Evolutionary conservation across 1,139 yeast species (phyloP).

Genomic region (Zygotorulaspora mrakii): DNA sequence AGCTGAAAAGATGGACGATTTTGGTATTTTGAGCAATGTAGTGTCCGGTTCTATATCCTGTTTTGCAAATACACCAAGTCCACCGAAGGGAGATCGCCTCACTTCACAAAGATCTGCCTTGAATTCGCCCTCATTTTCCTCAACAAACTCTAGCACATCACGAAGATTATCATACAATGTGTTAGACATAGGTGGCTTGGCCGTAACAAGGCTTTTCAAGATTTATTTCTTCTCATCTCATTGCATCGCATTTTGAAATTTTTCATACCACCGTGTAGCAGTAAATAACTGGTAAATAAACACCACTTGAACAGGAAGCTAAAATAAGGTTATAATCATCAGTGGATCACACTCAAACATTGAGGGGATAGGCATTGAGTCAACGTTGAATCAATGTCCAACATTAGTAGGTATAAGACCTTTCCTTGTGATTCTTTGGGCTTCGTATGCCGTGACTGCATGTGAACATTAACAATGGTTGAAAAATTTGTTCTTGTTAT

Average conservation of each 20-base stretch:
- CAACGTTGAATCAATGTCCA: no score
- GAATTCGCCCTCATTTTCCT: slow-evolving; percentile 47
- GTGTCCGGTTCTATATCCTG: slow-evolving; percentile 39
- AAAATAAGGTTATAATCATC: neutral
- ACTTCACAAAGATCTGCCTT: slow-evolving; percentile 46
- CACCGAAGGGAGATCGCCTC: slow-evolving; percentile 52
- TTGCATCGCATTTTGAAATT: slow-evolving; percentile 14
- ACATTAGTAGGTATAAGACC: no score
- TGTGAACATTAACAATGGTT: slow-evolving; percentile 4
- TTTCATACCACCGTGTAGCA: slow-evolving; percentile 7
- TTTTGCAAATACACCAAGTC: slow-evolving; percentile 69
- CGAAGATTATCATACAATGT: slow-evolving; percentile 29
- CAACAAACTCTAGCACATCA: slow-evolving; percentile 45
- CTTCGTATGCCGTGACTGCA: slow-evolving; percentile 2
- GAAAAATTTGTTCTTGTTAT: slow-evolving; percentile 4
- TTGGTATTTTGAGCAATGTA: slow-evolving; percentile 41
- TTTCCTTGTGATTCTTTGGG: neutral
- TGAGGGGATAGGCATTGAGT: no score
- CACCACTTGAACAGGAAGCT: neutral
- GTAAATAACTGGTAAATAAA: neutral
- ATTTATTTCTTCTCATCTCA: slow-evolving; percentile 9
- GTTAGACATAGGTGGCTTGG: slow-evolving; percentile 28
- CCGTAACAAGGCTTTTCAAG: neutral
- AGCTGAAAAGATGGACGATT: slow-evolving; percentile 51
- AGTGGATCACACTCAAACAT: no score